Percentiles rank a stretch among this genome's conserved stretches.
Evolutionary conservation across 768 basidiomycete genomes (phyloP).

Genomic region (Kwoniella mangroviensis): DNA sequence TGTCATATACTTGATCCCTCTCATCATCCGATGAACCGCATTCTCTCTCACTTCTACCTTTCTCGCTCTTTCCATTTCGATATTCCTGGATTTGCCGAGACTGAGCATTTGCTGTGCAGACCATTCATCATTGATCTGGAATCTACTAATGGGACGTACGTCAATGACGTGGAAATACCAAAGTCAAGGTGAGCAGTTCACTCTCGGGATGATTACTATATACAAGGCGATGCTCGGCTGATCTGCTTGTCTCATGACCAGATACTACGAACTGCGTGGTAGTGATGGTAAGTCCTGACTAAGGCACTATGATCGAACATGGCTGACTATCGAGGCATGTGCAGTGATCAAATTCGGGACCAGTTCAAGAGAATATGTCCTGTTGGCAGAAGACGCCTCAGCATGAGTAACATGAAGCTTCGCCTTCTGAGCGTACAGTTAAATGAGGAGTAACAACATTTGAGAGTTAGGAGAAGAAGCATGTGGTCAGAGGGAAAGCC

Average conservation of each 20-base stretch:
- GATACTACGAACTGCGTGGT: conserved; percentile 51
- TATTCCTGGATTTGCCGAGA: not conserved
- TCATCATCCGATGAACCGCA: not conserved
- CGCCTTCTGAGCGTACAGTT: not conserved
- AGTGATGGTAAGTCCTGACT: conserved; percentile 43
- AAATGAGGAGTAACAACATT: too few species aligned
- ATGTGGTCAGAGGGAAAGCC: too few species aligned
- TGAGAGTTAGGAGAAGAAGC: too few species aligned
- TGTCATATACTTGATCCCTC: not conserved
- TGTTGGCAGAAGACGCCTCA: conserved; percentile 55
- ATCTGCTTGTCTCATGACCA: not conserved
- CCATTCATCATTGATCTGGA: conserved; percentile 98
- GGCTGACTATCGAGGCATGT: too few species aligned
- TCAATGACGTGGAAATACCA: conserved; percentile 85
- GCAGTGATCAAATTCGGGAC: conserved; percentile 61
- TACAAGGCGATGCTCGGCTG: conserved; percentile 6
- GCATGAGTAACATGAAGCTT: conserved; percentile 15
- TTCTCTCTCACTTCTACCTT: not conserved
- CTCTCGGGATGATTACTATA: not conserved
- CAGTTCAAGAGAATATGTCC: conserved; percentile 59
- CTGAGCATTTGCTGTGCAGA: conserved; percentile 60
- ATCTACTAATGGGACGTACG: conserved; percentile 93
- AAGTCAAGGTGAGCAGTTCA: conserved; percentile 69
- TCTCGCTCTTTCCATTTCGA: not conserved
- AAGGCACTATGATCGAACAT: not conserved